phyloP scores from a whole-genome alignment of 768 basidiomycete genomes.

The Dentipellis sp. region DNA sequence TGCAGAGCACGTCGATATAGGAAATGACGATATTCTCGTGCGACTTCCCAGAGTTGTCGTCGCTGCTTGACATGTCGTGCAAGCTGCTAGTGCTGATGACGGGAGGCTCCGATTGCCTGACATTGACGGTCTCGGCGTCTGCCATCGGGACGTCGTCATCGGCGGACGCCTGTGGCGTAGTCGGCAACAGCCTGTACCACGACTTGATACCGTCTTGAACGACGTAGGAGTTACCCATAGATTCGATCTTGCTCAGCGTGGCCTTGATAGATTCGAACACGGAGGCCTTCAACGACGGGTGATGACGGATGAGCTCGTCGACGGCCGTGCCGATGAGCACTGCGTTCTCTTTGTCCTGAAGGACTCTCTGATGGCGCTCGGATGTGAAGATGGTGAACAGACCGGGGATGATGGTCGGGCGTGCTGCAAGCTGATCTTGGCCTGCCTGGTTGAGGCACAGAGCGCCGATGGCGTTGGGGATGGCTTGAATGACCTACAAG shows the following conservation, averaged over 20 bases:
- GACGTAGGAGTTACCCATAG: slow-evolving; percentile 52
- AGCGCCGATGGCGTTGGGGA: slow-evolving; percentile 93
- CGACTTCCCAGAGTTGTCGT: slow-evolving; percentile 24
- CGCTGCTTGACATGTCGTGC: slow-evolving; percentile 1
- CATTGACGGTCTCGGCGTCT: slow-evolving; percentile 2
- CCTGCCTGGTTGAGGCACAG: slow-evolving; percentile 91
- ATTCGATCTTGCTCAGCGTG: slow-evolving; percentile 66
- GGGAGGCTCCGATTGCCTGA: neutral
- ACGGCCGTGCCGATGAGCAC: slow-evolving; percentile 81
- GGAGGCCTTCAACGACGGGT: slow-evolving; percentile 73
- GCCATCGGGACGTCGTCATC: slow-evolving; percentile 13
- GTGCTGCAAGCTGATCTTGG: slow-evolving; percentile 66
- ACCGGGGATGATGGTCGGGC: slow-evolving; percentile 74
- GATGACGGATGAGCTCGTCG: slow-evolving; percentile 94
- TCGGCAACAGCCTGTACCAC: slow-evolving; percentile 50
- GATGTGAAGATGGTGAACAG: slow-evolving; percentile 85
- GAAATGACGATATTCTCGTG: slow-evolving; percentile 74
- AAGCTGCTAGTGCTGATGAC: slow-evolving; percentile 6
- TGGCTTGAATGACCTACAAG: slow-evolving; percentile 75
- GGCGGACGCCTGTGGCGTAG: neutral
- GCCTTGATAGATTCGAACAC: slow-evolving; percentile 73
- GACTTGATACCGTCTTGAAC: slow-evolving; percentile 50
- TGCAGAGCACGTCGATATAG: slow-evolving; percentile 70
- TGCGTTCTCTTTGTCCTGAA: slow-evolving; percentile 90
- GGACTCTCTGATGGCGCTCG: slow-evolving; percentile 69